Percentiles rank a stretch among this genome's conserved stretches.
Conservation (phyloP, 805 yeast genomes). For the Candida ipomoeae region DNA sequence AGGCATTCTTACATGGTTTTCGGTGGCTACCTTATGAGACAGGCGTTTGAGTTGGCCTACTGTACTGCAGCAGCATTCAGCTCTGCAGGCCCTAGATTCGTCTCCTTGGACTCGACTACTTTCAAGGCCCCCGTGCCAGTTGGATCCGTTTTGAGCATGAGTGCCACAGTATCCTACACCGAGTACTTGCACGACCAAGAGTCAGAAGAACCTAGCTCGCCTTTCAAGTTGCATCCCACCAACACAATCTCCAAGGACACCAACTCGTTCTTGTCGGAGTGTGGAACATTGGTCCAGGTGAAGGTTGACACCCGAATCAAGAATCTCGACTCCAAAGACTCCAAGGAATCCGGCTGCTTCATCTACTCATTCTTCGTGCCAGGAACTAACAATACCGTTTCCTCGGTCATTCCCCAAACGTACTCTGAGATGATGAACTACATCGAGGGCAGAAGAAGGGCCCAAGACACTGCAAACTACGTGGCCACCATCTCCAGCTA, state of each 20-base stretch:
- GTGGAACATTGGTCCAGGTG: slow-evolving; percentile 89
- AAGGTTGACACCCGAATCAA: slow-evolving; percentile 81
- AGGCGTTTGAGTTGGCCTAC: slow-evolving; percentile 89
- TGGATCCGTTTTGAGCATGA: slow-evolving; percentile 81
- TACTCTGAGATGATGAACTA: slow-evolving; percentile 91
- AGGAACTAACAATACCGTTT: slow-evolving; percentile 45
- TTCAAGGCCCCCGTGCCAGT: slow-evolving; percentile 95
- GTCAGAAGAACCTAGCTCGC: slow-evolving; percentile 26
- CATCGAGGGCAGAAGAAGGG: slow-evolving; percentile 87
- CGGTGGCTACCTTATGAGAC: slow-evolving; percentile 91
- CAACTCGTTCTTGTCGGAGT: slow-evolving; percentile 59
- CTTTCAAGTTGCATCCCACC: slow-evolving; percentile 52
- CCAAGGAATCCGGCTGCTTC: slow-evolving; percentile 78
- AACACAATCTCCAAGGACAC: slow-evolving; percentile 48
- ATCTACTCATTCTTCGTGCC: slow-evolving; percentile 88
- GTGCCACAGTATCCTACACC: slow-evolving; percentile 81
- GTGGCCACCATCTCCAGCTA: slow-evolving; percentile 34
- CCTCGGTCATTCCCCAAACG: slow-evolving; percentile 79
- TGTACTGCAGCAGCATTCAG: slow-evolving; percentile 90
- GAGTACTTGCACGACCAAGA: slow-evolving; percentile 58
- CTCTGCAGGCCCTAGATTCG: slow-evolving; percentile 80
- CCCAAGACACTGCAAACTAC: slow-evolving; percentile 72
- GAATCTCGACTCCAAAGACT: slow-evolving; percentile 55
- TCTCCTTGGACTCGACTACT: slow-evolving; percentile 84
- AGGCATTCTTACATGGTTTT: slow-evolving; percentile 92